Evolutionary conservation across 2,329 filamentous ascomycete species (phyloP).

Genomic region (Penicillium sp.): DNA sequence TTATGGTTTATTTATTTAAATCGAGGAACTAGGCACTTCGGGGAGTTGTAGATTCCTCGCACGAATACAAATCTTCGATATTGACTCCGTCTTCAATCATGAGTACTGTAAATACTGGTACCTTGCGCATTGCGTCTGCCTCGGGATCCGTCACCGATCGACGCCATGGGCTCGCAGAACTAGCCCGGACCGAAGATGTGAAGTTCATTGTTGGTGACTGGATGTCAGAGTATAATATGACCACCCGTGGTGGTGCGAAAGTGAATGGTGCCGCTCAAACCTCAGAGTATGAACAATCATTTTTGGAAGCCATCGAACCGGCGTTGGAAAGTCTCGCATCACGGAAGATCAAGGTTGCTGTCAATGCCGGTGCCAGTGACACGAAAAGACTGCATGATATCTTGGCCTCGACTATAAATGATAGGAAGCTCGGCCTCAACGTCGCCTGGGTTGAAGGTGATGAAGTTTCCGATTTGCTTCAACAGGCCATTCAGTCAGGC

Average conservation of each 20-base stretch:
- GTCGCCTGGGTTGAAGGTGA: conserved; percentile 12
- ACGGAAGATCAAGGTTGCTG: conserved; percentile 21
- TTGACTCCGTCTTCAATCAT: not conserved
- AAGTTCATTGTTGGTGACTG: conserved; percentile 38
- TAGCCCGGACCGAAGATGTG: conserved; percentile 1
- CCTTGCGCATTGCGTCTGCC: not conserved
- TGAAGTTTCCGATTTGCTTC: conserved; percentile 4
- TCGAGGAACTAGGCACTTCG: too few relatives aligned
- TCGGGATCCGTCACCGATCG: conserved; percentile 1
- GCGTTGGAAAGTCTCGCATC: conserved; percentile 2
- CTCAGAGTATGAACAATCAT: not conserved
- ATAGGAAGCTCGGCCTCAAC: conserved; percentile 1
- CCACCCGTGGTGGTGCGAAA: conserved; percentile 7
- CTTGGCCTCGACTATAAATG: not conserved
- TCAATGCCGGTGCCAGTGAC: conserved; percentile 27
- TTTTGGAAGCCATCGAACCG: conserved; percentile 4
- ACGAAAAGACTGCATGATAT: not conserved
- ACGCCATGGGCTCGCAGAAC: not conserved
- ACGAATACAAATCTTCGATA: not conserved
- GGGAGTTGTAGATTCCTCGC: too few relatives aligned
- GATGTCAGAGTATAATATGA: conserved; percentile 34
- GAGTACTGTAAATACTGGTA: not conserved
- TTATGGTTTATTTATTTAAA: too few relatives aligned
- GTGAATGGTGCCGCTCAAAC: not conserved
- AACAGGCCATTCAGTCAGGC: conserved; percentile 25